phyloP scores from a whole-genome alignment of 495 filamentous ascomycete species.

The Pyrenula massariospora region DNA sequence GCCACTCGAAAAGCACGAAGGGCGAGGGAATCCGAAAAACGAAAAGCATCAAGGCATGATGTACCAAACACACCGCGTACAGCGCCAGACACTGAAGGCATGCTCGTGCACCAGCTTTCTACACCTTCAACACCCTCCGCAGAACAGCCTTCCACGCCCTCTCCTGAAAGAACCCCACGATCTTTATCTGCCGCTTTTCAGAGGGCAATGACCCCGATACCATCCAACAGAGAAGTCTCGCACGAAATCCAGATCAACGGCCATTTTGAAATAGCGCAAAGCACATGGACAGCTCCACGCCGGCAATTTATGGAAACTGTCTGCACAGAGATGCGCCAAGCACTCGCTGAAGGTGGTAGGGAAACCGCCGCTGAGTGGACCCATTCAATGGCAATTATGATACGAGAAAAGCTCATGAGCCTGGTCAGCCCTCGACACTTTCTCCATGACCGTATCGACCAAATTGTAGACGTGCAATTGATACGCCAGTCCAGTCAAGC shows the following conservation, averaged over 20 bases:
- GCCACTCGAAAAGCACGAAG: slow-evolving; percentile 72
- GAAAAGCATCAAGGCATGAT: slow-evolving; percentile 49
- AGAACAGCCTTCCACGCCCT: slow-evolving; percentile 1
- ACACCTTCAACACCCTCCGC: slow-evolving; percentile 5
- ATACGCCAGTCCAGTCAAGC: slow-evolving; percentile 64
- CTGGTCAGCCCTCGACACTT: slow-evolving; percentile 70
- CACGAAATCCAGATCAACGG: slow-evolving; percentile 90
- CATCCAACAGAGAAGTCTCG: slow-evolving; percentile 73
- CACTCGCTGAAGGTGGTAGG: slow-evolving; percentile 7
- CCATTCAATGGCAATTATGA: slow-evolving; percentile 72
- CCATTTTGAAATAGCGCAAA: slow-evolving; percentile 55
- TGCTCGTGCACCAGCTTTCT: slow-evolving; percentile 5
- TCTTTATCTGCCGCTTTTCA: not conserved
- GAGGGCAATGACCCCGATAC: slow-evolving; percentile 49
- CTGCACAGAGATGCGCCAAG: not conserved
- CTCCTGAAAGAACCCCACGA: not conserved
- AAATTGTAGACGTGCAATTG: slow-evolving; percentile 69
- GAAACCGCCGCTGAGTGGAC: slow-evolving; percentile 56
- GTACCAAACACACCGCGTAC: slow-evolving; percentile 32
- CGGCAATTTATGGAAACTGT: slow-evolving; percentile 32
- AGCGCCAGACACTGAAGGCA: slow-evolving; percentile 59
- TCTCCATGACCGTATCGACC: slow-evolving; percentile 72
- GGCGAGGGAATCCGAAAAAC: slow-evolving; percentile 18
- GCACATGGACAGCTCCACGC: slow-evolving; percentile 33
- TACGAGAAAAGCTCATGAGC: slow-evolving; percentile 70